Evolutionary conservation across 768 basidiomycete species (phyloP).

Genomic region (Suillus sp.): DNA sequence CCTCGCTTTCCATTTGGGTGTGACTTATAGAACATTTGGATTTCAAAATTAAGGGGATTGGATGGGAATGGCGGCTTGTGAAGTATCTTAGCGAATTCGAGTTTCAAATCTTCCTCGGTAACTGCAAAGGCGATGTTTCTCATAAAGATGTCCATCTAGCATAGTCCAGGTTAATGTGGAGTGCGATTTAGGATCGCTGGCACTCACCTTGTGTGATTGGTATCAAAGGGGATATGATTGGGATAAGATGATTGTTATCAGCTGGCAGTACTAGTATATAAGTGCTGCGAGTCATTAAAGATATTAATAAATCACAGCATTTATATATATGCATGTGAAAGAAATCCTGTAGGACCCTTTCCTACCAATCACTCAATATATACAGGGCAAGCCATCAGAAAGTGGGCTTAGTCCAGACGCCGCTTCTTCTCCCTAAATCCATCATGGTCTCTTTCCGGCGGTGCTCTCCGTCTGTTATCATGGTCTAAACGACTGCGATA

Average conservation of each 20-base stretch:
- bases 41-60: slow-evolving; percentile 36
- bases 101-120: slow-evolving; percentile 32
- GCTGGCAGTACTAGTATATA: background rate
- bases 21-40: slow-evolving; percentile 30
- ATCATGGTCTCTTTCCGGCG: slow-evolving; percentile 36
- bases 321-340: background rate
- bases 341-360: background rate
- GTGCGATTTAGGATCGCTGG: background rate
- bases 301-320: slow-evolving; percentile 6
- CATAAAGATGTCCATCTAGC: slow-evolving; percentile 40
- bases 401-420: slow-evolving; percentile 48
- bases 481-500: slow-evolving; percentile 22
- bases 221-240: background rate
- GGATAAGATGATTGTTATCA: background rate
- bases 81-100: slow-evolving; percentile 35
- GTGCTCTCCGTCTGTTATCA: slow-evolving; percentile 12
- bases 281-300: background rate
- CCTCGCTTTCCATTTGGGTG: slow-evolving; percentile 29
- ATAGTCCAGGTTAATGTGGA: background rate
- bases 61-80: slow-evolving; percentile 37
- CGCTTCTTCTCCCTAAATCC: slow-evolving; percentile 54
- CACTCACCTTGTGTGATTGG: slow-evolving; percentile 24
- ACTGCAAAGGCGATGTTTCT: slow-evolving; percentile 31
- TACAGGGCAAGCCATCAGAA: background rate
- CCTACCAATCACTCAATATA: slow-evolving; percentile 8